Evolutionary conservation across 306 rosid species (phyloP).

Genomic region (Pterocarpus macrocarpus): DNA sequence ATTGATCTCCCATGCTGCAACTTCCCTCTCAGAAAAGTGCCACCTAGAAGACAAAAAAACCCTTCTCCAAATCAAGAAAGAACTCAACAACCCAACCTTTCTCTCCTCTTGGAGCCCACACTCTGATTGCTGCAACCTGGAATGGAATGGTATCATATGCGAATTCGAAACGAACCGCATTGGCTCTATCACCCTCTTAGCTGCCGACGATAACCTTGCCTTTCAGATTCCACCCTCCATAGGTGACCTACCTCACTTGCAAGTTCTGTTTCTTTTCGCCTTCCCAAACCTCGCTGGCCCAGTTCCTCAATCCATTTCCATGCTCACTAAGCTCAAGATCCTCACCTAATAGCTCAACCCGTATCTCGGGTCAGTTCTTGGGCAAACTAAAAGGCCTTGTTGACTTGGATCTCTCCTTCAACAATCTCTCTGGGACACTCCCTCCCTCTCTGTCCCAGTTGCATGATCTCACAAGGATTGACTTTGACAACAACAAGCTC

Average conservation of each 20-base stretch:
- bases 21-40: neutral
- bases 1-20: neutral
- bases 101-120: slow-evolving; percentile 22
- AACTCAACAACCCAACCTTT: slow-evolving; percentile 13
- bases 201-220: neutral
- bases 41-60: slow-evolving; percentile 1
- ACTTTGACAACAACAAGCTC: slow-evolving; percentile 54
- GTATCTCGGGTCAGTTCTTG: neutral
- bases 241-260: slow-evolving; percentile 62
- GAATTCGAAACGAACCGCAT: slow-evolving; percentile 57
- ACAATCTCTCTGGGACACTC: slow-evolving; percentile 23
- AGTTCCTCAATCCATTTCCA: slow-evolving; percentile 1
- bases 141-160: slow-evolving; percentile 59
- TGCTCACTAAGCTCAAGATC: neutral
- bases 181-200: slow-evolving; percentile 46
- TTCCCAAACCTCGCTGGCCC: slow-evolving; percentile 53
- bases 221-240: slow-evolving; percentile 62
- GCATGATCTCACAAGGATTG: slow-evolving; percentile 32
- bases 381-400: slow-evolving; percentile 16
- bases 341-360: neutral
- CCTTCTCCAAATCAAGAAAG: slow-evolving; percentile 35
- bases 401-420: slow-evolving; percentile 16
- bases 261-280: slow-evolving; percentile 46
- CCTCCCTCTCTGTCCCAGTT: slow-evolving; percentile 34
- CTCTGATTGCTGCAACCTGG: slow-evolving; percentile 12